phyloP scores from a whole-genome alignment of 2,329 filamentous ascomycete genomes.

The Phyllosticta citribraziliensis region DNA sequence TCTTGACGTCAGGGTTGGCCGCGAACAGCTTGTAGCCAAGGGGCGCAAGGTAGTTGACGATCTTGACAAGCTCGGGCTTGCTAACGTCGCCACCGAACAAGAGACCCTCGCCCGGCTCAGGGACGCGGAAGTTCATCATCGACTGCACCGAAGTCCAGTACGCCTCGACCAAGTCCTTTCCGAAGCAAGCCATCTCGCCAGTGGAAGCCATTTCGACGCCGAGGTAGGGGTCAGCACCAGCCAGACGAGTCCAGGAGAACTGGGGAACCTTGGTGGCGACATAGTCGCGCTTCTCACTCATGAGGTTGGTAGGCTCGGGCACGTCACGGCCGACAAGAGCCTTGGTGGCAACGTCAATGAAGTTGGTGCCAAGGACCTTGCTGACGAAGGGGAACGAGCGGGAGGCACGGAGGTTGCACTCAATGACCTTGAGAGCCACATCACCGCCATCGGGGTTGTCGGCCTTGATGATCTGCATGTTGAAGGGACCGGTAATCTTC shows the following conservation, averaged over 20 bases:
- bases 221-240: slow-evolving; percentile 92
- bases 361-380: slow-evolving; percentile 94
- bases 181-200: slow-evolving; percentile 98
- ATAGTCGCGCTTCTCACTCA: slow-evolving; percentile 83
- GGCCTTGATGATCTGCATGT: slow-evolving; percentile 99
- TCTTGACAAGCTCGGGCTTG: slow-evolving; percentile 60
- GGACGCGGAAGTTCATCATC: slow-evolving; percentile 98
- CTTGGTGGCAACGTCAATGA: slow-evolving; percentile 91
- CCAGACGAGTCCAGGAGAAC: slow-evolving; percentile 97
- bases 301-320: slow-evolving; percentile 76
- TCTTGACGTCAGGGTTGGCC: slow-evolving; percentile 70
- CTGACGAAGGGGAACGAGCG: slow-evolving; percentile 97
- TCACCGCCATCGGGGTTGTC: slow-evolving; percentile 64
- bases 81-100: slow-evolving; percentile 79
- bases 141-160: slow-evolving; percentile 97
- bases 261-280: slow-evolving; percentile 96
- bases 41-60: slow-evolving; percentile 79
- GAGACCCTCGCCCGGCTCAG: slow-evolving; percentile 87
- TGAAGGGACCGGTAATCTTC: slow-evolving; percentile 97
- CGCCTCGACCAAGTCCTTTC: slow-evolving; percentile 87
- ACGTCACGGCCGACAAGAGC: slow-evolving; percentile 80
- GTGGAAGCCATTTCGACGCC: slow-evolving; percentile 97
- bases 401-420: slow-evolving; percentile 95
- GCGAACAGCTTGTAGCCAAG: slow-evolving; percentile 93
- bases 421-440: slow-evolving; percentile 83